phyloP scores from a whole-genome alignment of 2,329 filamentous ascomycete genomes.

The Triangularia setosa region DNA sequence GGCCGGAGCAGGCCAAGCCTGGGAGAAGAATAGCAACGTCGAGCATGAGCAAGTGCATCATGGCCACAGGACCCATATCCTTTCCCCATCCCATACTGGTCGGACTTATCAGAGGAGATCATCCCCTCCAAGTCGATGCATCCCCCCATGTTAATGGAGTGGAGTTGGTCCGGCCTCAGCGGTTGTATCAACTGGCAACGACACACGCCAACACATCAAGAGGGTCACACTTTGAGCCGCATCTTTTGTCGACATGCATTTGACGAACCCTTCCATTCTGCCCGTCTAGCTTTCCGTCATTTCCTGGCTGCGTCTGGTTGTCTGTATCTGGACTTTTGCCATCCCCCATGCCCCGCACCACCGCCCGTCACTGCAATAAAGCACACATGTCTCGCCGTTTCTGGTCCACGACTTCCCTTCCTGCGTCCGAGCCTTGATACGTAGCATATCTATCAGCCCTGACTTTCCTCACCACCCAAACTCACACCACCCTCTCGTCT shows the following conservation, averaged over 20 bases:
- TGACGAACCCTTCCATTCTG: constrained; percentile 46
- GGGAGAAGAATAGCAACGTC: constrained; percentile 13
- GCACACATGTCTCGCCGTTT: constrained; percentile 59
- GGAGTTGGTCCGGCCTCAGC: constrained; percentile 61
- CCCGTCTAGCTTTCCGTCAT: constrained; percentile 37
- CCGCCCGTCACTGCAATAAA: constrained; percentile 57
- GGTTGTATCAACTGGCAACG: constrained; percentile 73
- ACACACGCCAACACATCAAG: constrained; percentile 88
- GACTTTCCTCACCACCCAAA: constrained; percentile 38
- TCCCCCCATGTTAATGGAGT: constrained; percentile 49
- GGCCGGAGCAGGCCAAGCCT: constrained; percentile 12
- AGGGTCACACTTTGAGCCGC: constrained; percentile 68
- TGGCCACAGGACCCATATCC: constrained; percentile 21
- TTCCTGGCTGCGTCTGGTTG: constrained; percentile 31
- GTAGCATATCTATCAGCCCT: constrained; percentile 38
- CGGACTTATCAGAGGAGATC: constrained; percentile 42
- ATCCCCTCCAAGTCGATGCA: constrained; percentile 42
- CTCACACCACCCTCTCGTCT: constrained; percentile 30
- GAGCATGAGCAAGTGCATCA: constrained; percentile 19
- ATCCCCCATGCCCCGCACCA: constrained; percentile 45
- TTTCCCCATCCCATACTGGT: constrained; percentile 23
- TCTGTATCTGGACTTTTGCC: constrained; percentile 41
- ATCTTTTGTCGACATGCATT: constrained; percentile 55
- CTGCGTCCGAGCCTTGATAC: constrained; percentile 46
- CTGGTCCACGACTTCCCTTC: constrained; percentile 44